Evolutionary conservation across 1,284 basidiomycete genomes (phyloP), one percentile per base, ranked within the genome.

Genomic region (Earliella scabrosa): DNA sequence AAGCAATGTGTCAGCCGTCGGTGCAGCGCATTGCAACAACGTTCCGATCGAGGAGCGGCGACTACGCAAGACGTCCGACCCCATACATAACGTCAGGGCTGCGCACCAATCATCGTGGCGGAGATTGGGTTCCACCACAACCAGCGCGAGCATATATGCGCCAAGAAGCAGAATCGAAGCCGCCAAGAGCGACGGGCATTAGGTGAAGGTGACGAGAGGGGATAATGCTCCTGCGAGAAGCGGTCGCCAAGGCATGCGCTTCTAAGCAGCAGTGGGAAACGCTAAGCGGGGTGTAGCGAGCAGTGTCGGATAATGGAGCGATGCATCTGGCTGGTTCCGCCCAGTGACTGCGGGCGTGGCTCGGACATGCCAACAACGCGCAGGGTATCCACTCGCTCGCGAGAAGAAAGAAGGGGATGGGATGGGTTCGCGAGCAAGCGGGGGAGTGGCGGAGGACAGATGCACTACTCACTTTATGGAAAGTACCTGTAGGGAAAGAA

Each of bases 381-480:
- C 34, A 43, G n/a, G n/a, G n/a, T n/a, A n/a, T n/a, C n/a, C n/a
- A n/a, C n/a, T n/a, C n/a, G n/a, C n/a, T n/a, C n/a, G n/a, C n/a
- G n/a, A n/a, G n/a, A n/a, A n/a, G n/a, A n/a, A n/a, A n/a, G n/a
- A n/a, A n/a, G n/a, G n/a, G n/a, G n/a, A n/a, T n/a, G n/a, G n/a
- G n/a, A n/a, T n/a, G n/a, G n/a, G n/a, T n/a, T n/a, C n/a, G n/a
- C n/a, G n/a, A n/a, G 35, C 26, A 31, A 45, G 34, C 27, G 26
- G 46, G 23, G 45, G 18, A 6, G 23, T 16, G 38, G 24, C 13
- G 39, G 34, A 31, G 20, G 31, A 35, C 21, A 23, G 18, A 18
- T 8, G 21, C 21, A 13, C 10, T 31, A 70, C 73, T 46, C 27
- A 82, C 86, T 71, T 91, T 90, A 68, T 91, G 88, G 73, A 91